Percentiles rank a stretch among this genome's conserved stretches.
phyloP scores from a whole-genome alignment of 2,329 filamentous ascomycete species.

The Monascus ruber region DNA sequence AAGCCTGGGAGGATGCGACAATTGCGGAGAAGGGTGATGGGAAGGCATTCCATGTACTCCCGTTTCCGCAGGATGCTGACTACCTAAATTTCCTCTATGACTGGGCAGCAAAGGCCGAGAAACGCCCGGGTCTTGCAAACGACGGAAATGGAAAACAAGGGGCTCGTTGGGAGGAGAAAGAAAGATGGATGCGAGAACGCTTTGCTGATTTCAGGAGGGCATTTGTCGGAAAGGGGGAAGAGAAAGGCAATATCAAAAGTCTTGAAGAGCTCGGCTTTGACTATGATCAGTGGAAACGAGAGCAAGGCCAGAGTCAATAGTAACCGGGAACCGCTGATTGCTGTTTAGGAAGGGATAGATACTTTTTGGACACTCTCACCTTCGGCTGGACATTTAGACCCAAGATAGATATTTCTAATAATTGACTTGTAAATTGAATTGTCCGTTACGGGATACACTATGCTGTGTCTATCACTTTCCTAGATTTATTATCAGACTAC shows the following conservation, averaged over 20 bases:
- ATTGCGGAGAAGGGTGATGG: constrained; percentile 35
- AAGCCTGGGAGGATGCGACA: constrained; percentile 48
- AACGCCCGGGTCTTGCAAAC: constrained; percentile 29
- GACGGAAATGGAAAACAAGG: constrained; percentile 52
- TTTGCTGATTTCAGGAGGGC: constrained; percentile 59
- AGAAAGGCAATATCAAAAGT: constrained; percentile 45
- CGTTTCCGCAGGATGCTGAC: constrained; percentile 37
- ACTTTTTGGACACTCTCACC: too few relatives aligned
- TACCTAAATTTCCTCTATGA: constrained; percentile 34
- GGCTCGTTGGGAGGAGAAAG: constrained; percentile 58
- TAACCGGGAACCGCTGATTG: too few relatives aligned
- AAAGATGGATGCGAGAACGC: constrained; percentile 60
- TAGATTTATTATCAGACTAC: too few relatives aligned
- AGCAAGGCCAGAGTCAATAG: constrained; percentile 5
- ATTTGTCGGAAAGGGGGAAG: constrained; percentile 56
- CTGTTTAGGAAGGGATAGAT: too few relatives aligned
- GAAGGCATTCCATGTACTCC: constrained; percentile 43
- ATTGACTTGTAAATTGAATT: too few relatives aligned
- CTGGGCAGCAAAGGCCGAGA: constrained; percentile 28
- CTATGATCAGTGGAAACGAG: constrained; percentile 34
- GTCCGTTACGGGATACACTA: too few relatives aligned
- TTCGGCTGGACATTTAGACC: too few relatives aligned
- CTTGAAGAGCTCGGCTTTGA: constrained; percentile 63
- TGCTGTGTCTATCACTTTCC: too few relatives aligned
- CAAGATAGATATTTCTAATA: too few relatives aligned